Conservation (phyloP, 352 stramenopile species). For the Pelagophyceae sp. region DNA sequence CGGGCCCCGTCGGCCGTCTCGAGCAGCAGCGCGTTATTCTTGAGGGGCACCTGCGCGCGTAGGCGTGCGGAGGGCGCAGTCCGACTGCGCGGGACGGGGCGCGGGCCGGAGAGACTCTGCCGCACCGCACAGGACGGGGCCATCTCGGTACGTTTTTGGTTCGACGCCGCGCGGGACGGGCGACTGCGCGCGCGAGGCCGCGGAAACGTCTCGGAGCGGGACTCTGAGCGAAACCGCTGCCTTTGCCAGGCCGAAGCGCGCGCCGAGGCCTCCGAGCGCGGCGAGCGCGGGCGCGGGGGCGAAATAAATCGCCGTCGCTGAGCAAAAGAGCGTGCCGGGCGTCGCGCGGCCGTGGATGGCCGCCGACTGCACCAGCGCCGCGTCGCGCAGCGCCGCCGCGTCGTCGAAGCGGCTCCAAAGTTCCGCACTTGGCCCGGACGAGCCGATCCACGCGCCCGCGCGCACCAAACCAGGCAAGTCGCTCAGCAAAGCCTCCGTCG, state of each 20-base stretch:
- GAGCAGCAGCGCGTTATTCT: background rate
- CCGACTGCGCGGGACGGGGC: too few species aligned
- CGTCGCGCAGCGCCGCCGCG: background rate
- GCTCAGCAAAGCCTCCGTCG: too few species aligned
- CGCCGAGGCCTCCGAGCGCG: background rate
- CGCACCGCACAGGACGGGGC: too few species aligned
- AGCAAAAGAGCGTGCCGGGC: background rate
- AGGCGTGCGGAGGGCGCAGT: background rate
- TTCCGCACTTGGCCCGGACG: background rate
- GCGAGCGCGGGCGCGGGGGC: background rate
- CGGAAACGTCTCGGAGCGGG: too few species aligned
- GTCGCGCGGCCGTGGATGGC: background rate
- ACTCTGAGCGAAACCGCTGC: too few species aligned
- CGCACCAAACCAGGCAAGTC: background rate
- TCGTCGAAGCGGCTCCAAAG: background rate
- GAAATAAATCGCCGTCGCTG: background rate
- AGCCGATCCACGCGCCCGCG: constrained; percentile 16
- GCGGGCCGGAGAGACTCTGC: too few species aligned
- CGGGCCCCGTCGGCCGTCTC: background rate
- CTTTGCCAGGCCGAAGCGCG: too few species aligned
- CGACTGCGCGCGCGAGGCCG: too few species aligned
- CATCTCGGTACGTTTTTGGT: background rate
- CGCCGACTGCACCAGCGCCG: background rate
- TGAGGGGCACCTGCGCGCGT: background rate
- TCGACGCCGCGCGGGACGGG: background rate